phyloP scores from a whole-genome alignment of 345 rosid species.

The Noccaea bulbosa region DNA sequence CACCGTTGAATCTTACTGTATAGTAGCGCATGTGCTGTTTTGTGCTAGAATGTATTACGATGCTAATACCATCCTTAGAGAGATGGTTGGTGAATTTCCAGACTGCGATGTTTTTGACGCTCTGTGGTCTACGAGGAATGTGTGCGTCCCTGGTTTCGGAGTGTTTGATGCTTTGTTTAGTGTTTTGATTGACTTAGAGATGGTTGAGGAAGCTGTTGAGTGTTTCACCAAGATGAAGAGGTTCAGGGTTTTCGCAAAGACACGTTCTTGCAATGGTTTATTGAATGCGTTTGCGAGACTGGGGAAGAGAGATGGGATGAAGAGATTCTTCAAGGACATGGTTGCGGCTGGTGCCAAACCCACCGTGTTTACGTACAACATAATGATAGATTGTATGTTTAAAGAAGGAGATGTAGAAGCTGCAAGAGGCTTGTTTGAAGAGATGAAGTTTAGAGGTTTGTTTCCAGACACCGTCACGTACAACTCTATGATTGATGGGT shows the following conservation, averaged over 20 bases:
- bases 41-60: constrained; percentile 59
- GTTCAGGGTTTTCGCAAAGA: constrained; percentile 62
- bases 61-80: constrained; percentile 56
- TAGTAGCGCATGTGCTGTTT: constrained; percentile 62
- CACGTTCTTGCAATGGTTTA: constrained; percentile 67
- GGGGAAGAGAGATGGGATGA: constrained; percentile 42
- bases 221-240: constrained; percentile 66
- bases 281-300: constrained; percentile 54
- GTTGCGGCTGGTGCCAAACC: constrained; percentile 55
- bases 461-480: constrained; percentile 71
- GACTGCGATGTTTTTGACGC: constrained; percentile 61
- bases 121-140: constrained; percentile 69
- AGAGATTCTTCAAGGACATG: constrained; percentile 60
- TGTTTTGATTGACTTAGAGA: constrained; percentile 62
- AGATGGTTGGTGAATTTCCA: constrained; percentile 44
- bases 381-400: constrained; percentile 67
- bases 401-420: constrained; percentile 63
- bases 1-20: constrained; percentile 54
- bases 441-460: constrained; percentile 61
- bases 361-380: constrained; percentile 64
- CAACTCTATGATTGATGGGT: constrained; percentile 72
- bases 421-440: constrained; percentile 55
- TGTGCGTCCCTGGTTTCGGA: constrained; percentile 60
- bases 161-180: constrained; percentile 80
- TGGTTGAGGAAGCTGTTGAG: constrained; percentile 59